These are phyloP conservation scores for Hypoxylon cercidicola DNA, from an alignment of 495 filamentous ascomycete genomes.

Conservation along the genomic window DNA sequence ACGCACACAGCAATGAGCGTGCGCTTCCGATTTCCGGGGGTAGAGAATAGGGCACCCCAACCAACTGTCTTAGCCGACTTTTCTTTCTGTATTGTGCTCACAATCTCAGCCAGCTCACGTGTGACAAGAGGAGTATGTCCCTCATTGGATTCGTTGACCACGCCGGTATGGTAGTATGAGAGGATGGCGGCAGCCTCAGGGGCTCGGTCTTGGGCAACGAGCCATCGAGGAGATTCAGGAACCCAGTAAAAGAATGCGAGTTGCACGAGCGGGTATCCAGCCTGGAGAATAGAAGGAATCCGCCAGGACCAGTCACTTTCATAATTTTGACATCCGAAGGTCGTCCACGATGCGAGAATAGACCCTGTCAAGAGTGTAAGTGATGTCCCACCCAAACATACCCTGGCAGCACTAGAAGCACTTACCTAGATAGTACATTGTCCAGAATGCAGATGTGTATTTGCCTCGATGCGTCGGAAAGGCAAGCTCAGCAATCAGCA, in stretches of 20 bases:
- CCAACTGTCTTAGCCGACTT: constrained; percentile 29
- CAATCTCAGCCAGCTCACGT: constrained; percentile 41
- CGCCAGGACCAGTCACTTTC: constrained; percentile 58
- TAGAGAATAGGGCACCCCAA: constrained; percentile 11
- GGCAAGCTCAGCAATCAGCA: constrained; percentile 68
- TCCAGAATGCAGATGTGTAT: constrained; percentile 43
- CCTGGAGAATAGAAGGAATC: constrained; percentile 45
- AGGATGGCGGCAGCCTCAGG: constrained; percentile 30
- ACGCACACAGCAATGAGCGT: constrained; percentile 42
- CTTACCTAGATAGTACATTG: constrained; percentile 43
- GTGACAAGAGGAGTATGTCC: constrained; percentile 30
- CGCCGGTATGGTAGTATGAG: constrained; percentile 23
- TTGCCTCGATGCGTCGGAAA: constrained; percentile 69
- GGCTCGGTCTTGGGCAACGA: constrained; percentile 38
- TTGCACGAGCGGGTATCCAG: constrained; percentile 59
- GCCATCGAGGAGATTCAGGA: constrained; percentile 51
- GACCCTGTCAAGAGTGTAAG: constrained; percentile 1
- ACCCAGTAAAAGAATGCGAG: constrained; percentile 53
- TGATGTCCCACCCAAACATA: no score
- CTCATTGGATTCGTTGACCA: constrained; percentile 16
- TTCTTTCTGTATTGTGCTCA: constrained; percentile 35
- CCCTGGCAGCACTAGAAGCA: constrained; percentile 5
- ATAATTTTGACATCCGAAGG: constrained; percentile 28
- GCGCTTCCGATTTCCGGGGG: constrained; percentile 38
- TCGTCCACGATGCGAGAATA: constrained; percentile 33